Evolutionary conservation across 1,139 yeast species (phyloP), one percentile per base, ranked within the genome.

Genomic region (Pichia kudriavzevii): DNA sequence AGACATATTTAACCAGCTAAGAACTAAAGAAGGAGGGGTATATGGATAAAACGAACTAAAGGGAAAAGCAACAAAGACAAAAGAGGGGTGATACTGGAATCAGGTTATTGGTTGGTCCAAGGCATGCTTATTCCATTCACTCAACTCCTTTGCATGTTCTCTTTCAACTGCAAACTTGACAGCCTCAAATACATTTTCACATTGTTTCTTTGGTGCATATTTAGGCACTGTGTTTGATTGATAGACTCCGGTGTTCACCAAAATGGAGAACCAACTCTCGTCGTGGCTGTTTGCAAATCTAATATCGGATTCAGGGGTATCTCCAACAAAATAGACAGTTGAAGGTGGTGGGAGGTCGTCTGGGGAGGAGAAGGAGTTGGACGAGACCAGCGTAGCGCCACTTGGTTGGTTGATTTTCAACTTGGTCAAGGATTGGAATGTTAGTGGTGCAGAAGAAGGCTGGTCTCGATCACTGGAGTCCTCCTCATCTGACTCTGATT

Each of bases 281-380:
- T 83, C 94, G 58, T 81, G 91, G 16, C 87, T 75, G 61, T 83
- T 83, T 36, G 94, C 94, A 60, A 83, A 83, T 54, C 93, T 67
- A 45, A 83, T 82, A 59, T 83, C 94, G 4, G 88, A 79, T 58
- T 82, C 94, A 12, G 94, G 94, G n/a, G 94, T 83, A 56, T 83
- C 94, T 47, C 94, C 94, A 32, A 83, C 93, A 63, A 83, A 83
- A 58, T 82, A 83, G 14, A 82, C 93, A 0, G 91, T 80, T 5
- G 85, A 78, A 2, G 91, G 87, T 10, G 88, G 87, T 10, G 93
- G 93, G 44, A 81, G 64, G 44, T 78, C 77, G 48, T 42, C 41
- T 7, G 31, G 19, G 7, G 31, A 10, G 15, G 32, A 34, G 6
- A 36, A 26, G 2, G 31, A 24, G n/a, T n/a, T n/a, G n/a, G n/a